A percentile compares a stretch with the other conserved stretches of the same genome.
Evolutionary conservation across 306 rosid genomes (phyloP).

Genomic region (Cicer chorassanicum): DNA sequence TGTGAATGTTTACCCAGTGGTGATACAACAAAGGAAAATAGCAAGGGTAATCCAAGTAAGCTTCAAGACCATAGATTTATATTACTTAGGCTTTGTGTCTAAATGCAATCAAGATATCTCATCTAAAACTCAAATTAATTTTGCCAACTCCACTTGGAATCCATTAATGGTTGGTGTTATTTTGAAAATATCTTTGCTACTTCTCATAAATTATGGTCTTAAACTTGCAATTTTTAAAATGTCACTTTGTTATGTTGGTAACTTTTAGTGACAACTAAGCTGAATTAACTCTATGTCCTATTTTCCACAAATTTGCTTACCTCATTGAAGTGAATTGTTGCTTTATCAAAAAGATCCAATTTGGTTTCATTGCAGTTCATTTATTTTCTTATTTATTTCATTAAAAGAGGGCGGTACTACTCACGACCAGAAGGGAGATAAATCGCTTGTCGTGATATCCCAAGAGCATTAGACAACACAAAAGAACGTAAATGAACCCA

Average conservation of each 20-base stretch:
- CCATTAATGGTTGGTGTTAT: background rate
- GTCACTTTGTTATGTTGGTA: background rate
- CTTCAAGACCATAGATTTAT: background rate
- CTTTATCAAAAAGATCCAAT: too few relatives aligned
- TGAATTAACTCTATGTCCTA: background rate
- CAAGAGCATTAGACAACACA: background rate
- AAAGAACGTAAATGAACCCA: background rate
- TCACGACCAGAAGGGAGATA: background rate
- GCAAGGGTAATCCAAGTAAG: background rate
- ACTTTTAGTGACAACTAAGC: background rate
- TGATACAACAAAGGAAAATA: background rate
- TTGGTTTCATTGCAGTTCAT: too few relatives aligned
- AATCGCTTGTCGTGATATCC: background rate
- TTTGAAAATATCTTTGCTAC: background rate
- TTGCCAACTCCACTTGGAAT: background rate
- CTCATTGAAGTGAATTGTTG: too few relatives aligned
- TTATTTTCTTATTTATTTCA: constrained; percentile 2
- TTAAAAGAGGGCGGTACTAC: background rate
- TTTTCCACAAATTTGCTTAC: background rate
- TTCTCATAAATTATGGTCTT: background rate
- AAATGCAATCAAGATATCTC: background rate
- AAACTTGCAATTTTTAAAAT: background rate
- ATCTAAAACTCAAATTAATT: background rate
- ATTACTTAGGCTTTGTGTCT: background rate
- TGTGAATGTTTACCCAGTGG: background rate